Conservation (phyloP, 169 alveolate genomes). For the Plasmodium vivax region DNA sequence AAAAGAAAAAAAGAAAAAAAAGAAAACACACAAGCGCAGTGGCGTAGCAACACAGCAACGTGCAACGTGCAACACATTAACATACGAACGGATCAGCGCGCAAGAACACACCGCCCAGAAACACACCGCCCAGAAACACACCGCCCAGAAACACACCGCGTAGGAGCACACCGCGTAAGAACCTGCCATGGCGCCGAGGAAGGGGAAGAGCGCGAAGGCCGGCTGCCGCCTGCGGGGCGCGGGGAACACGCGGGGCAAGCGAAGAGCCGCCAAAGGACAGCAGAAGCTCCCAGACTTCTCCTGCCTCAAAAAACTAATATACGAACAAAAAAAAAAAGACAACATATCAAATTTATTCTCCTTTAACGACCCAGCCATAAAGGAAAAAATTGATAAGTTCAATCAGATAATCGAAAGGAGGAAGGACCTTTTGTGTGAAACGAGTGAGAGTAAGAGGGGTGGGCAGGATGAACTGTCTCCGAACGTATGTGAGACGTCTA, state of each 20-base stretch:
- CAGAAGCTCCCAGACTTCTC: conserved; percentile 68
- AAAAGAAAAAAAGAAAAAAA: not conserved
- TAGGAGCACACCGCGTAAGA: not conserved
- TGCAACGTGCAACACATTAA: not conserved
- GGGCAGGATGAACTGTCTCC: conserved; percentile 30
- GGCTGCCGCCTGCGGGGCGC: not conserved
- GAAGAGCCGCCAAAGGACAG: not conserved
- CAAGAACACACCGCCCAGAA: no score
- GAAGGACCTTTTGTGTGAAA: conserved; percentile 6
- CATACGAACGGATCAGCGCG: not conserved
- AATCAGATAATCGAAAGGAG: conserved; percentile 62
- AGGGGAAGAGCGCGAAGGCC: not conserved
- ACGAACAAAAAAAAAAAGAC: conserved; percentile 60
- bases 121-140: no score
- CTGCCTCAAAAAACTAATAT: conserved; percentile 62
- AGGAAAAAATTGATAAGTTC: conserved; percentile 52
- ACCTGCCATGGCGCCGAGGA: not conserved
- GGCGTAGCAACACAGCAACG: not conserved
- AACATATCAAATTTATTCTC: conserved; percentile 41
- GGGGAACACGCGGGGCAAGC: not conserved
- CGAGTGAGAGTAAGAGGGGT: not conserved
- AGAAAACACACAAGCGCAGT: not conserved
- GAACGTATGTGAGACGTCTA: conserved; percentile 47
- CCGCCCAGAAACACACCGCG: no score
- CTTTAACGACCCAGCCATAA: conserved; percentile 51